Evolutionary conservation across 2,329 filamentous ascomycete species (phyloP).

Genomic region (Furcasterigmium sp.): DNA sequence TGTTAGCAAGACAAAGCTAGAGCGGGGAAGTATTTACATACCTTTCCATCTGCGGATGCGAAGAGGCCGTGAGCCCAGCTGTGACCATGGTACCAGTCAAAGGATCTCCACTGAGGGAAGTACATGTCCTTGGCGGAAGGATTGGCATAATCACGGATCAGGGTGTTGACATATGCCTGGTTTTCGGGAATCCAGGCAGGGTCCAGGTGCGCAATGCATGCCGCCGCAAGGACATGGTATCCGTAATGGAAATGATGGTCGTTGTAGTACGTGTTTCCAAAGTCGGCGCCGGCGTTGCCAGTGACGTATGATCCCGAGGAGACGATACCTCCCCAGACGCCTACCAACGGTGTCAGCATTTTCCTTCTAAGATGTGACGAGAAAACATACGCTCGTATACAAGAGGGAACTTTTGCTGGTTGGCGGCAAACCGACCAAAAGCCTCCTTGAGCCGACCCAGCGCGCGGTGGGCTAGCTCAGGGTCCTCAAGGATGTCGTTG

Average conservation of each 20-base stretch:
- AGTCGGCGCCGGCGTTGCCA: slow-evolving; percentile 68
- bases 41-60: slow-evolving; percentile 67
- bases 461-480: slow-evolving; percentile 49
- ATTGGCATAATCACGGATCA: slow-evolving; percentile 81
- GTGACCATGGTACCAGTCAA: slow-evolving; percentile 95
- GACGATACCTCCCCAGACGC: slow-evolving; percentile 74
- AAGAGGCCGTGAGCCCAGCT: slow-evolving; percentile 84
- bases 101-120: slow-evolving; percentile 78
- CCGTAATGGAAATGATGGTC: slow-evolving; percentile 75
- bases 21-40: slow-evolving; percentile 7
- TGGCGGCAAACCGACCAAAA: slow-evolving; percentile 61
- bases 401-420: slow-evolving; percentile 63
- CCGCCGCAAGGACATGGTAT: slow-evolving; percentile 84
- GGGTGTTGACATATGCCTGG: slow-evolving; percentile 72
- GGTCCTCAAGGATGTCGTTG: slow-evolving; percentile 57
- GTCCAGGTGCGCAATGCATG: slow-evolving; percentile 76
- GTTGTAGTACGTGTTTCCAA: slow-evolving; percentile 85
- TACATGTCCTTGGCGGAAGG: slow-evolving; percentile 62
- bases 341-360: slow-evolving; percentile 26
- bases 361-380: too few species aligned
- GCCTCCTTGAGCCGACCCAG: slow-evolving; percentile 59
- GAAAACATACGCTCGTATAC: slow-evolving; percentile 56
- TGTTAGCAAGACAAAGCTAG: slow-evolving; percentile 3
- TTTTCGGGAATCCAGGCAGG: slow-evolving; percentile 68
- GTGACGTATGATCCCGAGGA: slow-evolving; percentile 69